These are phyloP conservation scores for Avena atlantica DNA, from an alignment of 176 grass and related monocot species.

Conservation along the genomic window DNA sequence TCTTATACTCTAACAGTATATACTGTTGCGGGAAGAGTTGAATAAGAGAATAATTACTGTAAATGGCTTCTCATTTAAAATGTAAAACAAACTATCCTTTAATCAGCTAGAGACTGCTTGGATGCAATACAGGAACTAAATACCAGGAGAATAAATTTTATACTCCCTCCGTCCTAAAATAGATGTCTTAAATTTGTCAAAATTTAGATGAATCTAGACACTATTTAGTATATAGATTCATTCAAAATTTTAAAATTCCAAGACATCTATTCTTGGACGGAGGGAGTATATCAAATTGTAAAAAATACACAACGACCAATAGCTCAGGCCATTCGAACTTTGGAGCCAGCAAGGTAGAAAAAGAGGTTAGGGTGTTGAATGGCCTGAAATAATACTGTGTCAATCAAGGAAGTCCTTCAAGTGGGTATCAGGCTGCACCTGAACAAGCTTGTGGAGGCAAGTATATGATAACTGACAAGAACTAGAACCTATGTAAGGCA, in stretches of 20 bases:
- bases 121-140: not conserved
- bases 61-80: not conserved
- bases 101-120: not conserved
- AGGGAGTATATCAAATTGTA: not conserved
- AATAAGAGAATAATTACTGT: not conserved
- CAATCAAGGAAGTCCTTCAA: constrained; percentile 16
- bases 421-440: constrained; percentile 6
- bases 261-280: too few species aligned
- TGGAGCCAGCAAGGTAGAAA: not conserved
- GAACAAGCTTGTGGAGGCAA: constrained; percentile 10
- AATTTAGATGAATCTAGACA: too few species aligned
- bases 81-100: not conserved
- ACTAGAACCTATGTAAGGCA: constrained; percentile 13
- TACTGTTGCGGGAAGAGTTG: not conserved
- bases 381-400: constrained; percentile 24
- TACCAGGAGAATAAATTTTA: not conserved
- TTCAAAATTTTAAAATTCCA: too few species aligned
- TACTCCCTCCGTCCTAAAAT: not conserved
- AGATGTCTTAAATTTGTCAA: too few species aligned
- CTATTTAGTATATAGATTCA: too few species aligned
- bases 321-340: not conserved
- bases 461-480: not conserved
- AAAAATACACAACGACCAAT: constrained; percentile 12
- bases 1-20: not conserved
- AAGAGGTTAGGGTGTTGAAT: not conserved